A percentile compares a stretch with the other conserved stretches of the same genome.
phyloP scores from a whole-genome alignment of 441 rosid species.

The Euphorbia schlechtendalii region DNA sequence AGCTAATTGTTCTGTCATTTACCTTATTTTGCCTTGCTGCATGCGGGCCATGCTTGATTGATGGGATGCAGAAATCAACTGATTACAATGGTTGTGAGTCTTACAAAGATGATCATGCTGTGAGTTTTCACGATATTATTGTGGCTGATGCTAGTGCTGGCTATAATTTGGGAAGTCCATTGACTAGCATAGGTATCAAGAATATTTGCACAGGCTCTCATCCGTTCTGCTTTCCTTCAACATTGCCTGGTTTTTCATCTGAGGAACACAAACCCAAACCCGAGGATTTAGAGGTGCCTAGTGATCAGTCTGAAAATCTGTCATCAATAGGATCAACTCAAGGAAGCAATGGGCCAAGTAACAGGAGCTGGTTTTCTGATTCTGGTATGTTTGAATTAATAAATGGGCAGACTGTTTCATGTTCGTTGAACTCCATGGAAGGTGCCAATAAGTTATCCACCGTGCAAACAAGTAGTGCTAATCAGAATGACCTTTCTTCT shows the following conservation, averaged over 20 bases:
- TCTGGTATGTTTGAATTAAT: constrained; percentile 36
- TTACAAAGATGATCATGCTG: constrained; percentile 29
- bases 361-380: constrained; percentile 45
- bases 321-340: constrained; percentile 28
- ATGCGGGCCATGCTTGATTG: constrained; percentile 35
- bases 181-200: constrained; percentile 23
- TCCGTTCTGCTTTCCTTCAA: constrained; percentile 66
- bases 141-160: constrained; percentile 28
- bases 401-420: constrained; percentile 49
- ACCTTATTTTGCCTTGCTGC: constrained; percentile 37
- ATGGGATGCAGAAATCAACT: constrained; percentile 39
- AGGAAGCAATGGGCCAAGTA: constrained; percentile 23
- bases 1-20: constrained; percentile 48
- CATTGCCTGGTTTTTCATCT: constrained; percentile 39
- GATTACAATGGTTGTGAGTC: constrained; percentile 39
- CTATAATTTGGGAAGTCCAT: constrained; percentile 24
- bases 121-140: constrained; percentile 25
- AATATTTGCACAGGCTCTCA: constrained; percentile 45
- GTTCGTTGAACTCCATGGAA: constrained; percentile 43
- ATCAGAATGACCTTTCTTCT: constrained; percentile 35
- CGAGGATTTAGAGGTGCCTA: constrained; percentile 33
- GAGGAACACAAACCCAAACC: constrained; percentile 21
- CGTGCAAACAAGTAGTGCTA: constrained; percentile 21
- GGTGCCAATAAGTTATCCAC: constrained; percentile 29
- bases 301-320: constrained; percentile 26